A percentile compares a stretch with the other conserved stretches of the same genome.
These are phyloP conservation scores for Fonsecaea pedrosoi DNA, from an alignment of 2,329 filamentous ascomycete species.

Conservation along the genomic window DNA sequence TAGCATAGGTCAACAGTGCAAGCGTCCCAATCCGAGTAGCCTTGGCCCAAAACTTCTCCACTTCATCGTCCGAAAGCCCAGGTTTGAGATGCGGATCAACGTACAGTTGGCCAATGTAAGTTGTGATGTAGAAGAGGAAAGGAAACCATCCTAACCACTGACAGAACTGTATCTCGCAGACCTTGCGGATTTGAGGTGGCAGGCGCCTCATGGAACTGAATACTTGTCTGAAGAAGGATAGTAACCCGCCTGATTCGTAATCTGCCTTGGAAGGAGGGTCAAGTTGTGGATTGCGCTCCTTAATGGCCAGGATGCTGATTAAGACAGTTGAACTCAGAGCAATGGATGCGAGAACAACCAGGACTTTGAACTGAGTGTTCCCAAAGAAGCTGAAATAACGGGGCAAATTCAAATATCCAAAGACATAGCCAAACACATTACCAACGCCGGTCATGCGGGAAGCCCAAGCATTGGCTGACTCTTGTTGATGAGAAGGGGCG, in stretches of 20 bases:
- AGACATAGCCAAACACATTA: conserved; percentile 88
- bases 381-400: conserved; percentile 79
- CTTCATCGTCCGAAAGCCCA: conserved; percentile 74
- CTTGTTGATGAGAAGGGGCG: conserved; percentile 89
- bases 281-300: conserved; percentile 79
- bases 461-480: conserved; percentile 92
- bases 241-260: conserved; percentile 63
- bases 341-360: conserved; percentile 83
- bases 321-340: conserved; percentile 72
- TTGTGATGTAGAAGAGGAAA: conserved; percentile 93
- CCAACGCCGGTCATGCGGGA: conserved; percentile 84
- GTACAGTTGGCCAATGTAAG: conserved; percentile 92
- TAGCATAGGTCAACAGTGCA: conserved; percentile 84
- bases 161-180: conserved; percentile 82
- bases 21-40: conserved; percentile 88
- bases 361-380: conserved; percentile 87
- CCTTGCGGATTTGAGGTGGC: conserved; percentile 79
- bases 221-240: conserved; percentile 80
- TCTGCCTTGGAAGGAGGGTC: conserved; percentile 68
- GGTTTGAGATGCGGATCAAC: conserved; percentile 82
- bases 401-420: conserved; percentile 82
- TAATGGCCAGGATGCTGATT: conserved; percentile 72
- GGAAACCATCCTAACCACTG: conserved; percentile 97
- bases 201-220: conserved; percentile 77
- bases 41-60: conserved; percentile 80